These are phyloP conservation scores for Whalleya microplaca DNA, from an alignment of 2,329 filamentous ascomycete genomes.

Conservation along the genomic window DNA sequence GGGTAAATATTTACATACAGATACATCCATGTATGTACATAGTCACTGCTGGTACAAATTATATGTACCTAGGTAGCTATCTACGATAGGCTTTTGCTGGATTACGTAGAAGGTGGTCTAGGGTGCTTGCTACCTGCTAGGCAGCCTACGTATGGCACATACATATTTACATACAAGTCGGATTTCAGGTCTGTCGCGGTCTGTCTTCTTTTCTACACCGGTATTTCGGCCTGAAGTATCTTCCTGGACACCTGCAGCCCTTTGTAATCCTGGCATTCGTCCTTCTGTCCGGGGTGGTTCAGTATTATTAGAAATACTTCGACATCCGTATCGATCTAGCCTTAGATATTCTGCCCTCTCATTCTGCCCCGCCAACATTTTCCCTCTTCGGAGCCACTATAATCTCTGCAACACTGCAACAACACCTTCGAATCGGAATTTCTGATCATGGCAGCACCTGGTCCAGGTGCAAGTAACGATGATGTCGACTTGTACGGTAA, in stretches of 20 bases:
- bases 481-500: slow-evolving; percentile 63
- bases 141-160: too few species aligned
- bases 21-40: too few species aligned
- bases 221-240: not conserved
- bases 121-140: not conserved
- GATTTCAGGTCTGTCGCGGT: not conserved
- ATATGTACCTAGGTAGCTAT: too few species aligned
- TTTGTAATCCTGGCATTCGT: too few species aligned
- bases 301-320: not conserved
- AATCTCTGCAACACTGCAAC: slow-evolving; percentile 18
- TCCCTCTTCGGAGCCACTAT: slow-evolving; percentile 27
- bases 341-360: too few species aligned
- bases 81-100: not conserved
- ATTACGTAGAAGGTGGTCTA: not conserved
- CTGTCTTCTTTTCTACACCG: not conserved
- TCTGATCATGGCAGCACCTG: slow-evolving; percentile 33
- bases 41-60: too few species aligned
- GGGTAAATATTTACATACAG: too few species aligned
- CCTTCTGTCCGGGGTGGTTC: not conserved
- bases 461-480: slow-evolving; percentile 38
- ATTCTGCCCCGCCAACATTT: slow-evolving; percentile 35
- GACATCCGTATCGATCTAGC: not conserved
- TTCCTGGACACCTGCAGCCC: not conserved
- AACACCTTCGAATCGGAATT: slow-evolving; percentile 4
- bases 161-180: not conserved